Evolutionary conservation across 2,329 filamentous ascomycete genomes (phyloP).

Genomic region (Ophiostoma himal-ulmi): DNA sequence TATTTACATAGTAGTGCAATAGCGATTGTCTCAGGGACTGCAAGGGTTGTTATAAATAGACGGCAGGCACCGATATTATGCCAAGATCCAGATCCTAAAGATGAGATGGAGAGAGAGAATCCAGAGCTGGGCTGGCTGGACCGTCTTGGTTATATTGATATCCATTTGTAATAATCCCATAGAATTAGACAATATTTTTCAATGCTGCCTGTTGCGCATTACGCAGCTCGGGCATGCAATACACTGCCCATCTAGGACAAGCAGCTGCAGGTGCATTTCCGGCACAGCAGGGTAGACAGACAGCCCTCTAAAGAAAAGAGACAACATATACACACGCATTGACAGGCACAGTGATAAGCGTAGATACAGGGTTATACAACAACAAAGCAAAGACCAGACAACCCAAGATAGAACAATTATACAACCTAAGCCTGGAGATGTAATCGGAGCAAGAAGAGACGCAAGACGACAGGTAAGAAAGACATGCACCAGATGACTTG

Average conservation of each 20-base stretch:
- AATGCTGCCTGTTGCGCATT: constrained; percentile 4
- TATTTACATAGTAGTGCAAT: not conserved
- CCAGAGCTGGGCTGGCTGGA: too few species aligned
- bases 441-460: not conserved
- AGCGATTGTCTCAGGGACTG: not conserved
- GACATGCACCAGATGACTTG: not conserved
- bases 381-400: not conserved
- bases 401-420: not conserved
- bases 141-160: not conserved
- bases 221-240: not conserved
- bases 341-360: not conserved
- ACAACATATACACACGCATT: not conserved
- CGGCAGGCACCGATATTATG: constrained; percentile 1
- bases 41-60: not conserved
- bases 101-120: not conserved
- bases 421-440: constrained; percentile 6
- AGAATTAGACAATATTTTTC: not conserved
- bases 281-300: not conserved
- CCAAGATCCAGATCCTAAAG: not conserved
- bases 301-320: not conserved
- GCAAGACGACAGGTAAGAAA: not conserved
- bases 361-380: not conserved
- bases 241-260: not conserved
- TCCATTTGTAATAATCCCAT: not conserved
- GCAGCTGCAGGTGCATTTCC: not conserved